Evolutionary conservation across 441 rosid genomes (phyloP).

Genomic region (Populus tomentosa): DNA sequence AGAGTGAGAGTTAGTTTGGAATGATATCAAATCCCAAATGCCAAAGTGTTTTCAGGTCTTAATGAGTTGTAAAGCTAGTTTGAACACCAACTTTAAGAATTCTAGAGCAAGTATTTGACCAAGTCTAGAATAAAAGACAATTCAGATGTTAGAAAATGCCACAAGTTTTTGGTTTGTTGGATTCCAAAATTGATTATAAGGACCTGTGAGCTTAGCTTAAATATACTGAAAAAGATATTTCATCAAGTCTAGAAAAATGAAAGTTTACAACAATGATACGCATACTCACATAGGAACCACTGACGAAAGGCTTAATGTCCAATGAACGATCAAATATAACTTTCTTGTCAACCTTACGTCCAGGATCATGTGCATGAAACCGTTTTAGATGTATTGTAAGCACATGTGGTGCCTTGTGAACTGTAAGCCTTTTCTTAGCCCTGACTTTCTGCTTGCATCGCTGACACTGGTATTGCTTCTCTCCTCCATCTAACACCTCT

Average conservation of each 20-base stretch:
- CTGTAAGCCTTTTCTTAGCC: constrained; percentile 80
- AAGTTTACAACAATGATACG: background rate
- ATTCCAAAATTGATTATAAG: background rate
- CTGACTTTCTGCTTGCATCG: constrained; percentile 86
- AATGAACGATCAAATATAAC: constrained; percentile 58
- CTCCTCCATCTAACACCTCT: constrained; percentile 85
- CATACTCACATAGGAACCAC: constrained; percentile 73
- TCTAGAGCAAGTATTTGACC: background rate
- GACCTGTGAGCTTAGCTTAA: background rate
- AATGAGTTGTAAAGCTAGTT: no score
- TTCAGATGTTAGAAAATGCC: background rate
- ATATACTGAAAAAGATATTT: background rate
- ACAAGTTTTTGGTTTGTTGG: background rate
- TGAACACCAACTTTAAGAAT: background rate
- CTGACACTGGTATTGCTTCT: constrained; percentile 84
- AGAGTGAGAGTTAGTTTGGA: background rate
- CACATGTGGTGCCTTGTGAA: constrained; percentile 85
- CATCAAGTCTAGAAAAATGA: background rate
- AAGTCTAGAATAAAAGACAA: background rate
- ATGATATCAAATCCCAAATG: background rate
- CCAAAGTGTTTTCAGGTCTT: no score
- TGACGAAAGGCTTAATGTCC: constrained; percentile 81
- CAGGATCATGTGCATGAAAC: constrained; percentile 66
- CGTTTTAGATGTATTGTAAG: constrained; percentile 86
- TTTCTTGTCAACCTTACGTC: constrained; percentile 69